phyloP scores from a whole-genome alignment of 257 asterid genomes.

The Jacaranda mimosifolia region DNA sequence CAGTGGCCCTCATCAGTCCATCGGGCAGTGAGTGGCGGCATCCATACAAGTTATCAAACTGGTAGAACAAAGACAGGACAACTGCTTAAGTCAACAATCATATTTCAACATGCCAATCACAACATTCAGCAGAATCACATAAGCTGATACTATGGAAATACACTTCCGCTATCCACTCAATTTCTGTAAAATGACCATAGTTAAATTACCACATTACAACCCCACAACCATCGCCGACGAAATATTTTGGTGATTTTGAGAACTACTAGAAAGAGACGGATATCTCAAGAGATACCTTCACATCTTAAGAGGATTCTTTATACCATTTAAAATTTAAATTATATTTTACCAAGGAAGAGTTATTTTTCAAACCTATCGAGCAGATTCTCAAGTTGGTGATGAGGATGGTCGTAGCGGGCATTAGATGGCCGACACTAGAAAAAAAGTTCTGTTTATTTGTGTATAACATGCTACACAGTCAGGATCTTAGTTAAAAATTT shows the following conservation, averaged over 20 bases:
- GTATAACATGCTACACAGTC: background rate
- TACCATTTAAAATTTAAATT: too few relatives aligned
- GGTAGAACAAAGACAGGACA: background rate
- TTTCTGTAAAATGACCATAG: too few relatives aligned
- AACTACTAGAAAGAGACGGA: too few relatives aligned
- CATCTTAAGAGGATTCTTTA: too few relatives aligned
- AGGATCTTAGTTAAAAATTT: too few relatives aligned
- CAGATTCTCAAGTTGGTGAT: background rate
- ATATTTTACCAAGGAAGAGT: background rate
- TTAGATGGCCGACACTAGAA: too few relatives aligned
- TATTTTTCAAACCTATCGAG: background rate
- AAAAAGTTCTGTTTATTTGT: background rate
- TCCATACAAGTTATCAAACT: slow-evolving; percentile 50
- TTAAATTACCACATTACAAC: background rate
- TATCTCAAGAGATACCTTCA: too few relatives aligned
- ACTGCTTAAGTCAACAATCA: background rate
- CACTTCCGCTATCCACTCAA: background rate
- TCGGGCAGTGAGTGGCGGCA: slow-evolving; percentile 52
- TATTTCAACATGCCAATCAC: background rate
- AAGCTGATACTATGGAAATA: background rate
- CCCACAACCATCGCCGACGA: background rate
- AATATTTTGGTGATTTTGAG: too few relatives aligned
- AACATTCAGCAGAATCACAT: background rate
- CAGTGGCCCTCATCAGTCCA: slow-evolving; percentile 49
- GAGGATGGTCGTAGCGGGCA: too few relatives aligned